Conservation (phyloP, 1,284 basidiomycete genomes). For the Puccinia polysora region DNA sequence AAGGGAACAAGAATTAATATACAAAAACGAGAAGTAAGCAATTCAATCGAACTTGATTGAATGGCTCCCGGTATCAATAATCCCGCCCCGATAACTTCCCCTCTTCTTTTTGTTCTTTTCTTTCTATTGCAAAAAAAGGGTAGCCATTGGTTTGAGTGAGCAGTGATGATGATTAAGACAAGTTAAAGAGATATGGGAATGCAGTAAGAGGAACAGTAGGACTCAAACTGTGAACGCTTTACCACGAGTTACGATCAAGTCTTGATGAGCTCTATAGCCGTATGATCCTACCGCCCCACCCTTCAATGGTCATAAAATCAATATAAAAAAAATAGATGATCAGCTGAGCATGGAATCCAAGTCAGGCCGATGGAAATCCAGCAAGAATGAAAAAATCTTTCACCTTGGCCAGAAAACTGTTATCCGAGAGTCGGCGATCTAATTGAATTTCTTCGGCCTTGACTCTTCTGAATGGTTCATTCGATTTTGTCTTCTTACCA, state of each 20-base stretch:
- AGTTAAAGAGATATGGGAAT: not conserved
- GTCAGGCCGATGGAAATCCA: no score
- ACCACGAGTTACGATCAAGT: conserved; percentile 40
- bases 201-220: not conserved
- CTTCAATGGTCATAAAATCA: conserved; percentile 3
- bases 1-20: not conserved
- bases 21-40: not conserved
- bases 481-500: conserved; percentile 21
- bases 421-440: conserved; percentile 35
- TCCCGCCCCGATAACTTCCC: conserved; percentile 42
- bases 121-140: conserved; percentile 22
- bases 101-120: conserved; percentile 44
- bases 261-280: conserved; percentile 43
- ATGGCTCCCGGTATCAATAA: conserved; percentile 43
- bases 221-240: conserved; percentile 43
- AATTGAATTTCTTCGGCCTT: conserved; percentile 39
- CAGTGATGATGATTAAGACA: no score
- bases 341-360: not conserved
- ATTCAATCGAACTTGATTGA: conserved; percentile 42
- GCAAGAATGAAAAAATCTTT: not conserved
- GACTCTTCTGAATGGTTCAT: conserved; percentile 38
- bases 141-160: no score
- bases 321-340: no score
- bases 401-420: conserved; percentile 43
- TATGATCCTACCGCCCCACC: conserved; percentile 39